Percentiles rank a stretch among this genome's conserved stretches.
Evolutionary conservation across 345 rosid genomes (phyloP).

Genomic region (Sisymbrium altissimum): DNA sequence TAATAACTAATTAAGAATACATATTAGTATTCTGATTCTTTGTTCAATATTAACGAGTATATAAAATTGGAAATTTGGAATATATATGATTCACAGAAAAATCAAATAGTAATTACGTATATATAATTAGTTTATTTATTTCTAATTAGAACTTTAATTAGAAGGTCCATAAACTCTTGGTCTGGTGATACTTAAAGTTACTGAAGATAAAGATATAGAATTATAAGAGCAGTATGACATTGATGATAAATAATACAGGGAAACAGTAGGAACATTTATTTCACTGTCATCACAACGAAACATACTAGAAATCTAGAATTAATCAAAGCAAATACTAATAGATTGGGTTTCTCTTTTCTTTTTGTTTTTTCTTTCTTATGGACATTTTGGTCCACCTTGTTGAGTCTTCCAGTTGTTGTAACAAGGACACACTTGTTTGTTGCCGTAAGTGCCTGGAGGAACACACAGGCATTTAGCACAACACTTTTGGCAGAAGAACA

Average conservation of each 20-base stretch:
- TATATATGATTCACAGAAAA: background rate
- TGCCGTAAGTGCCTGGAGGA: conserved; percentile 70
- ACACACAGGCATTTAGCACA: conserved; percentile 75
- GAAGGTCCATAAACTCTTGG: background rate
- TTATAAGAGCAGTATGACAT: background rate
- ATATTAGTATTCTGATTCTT: too few species aligned
- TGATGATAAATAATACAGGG: background rate
- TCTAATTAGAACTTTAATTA: background rate
- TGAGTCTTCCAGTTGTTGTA: conserved; percentile 73
- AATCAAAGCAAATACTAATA: background rate
- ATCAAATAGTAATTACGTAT: background rate
- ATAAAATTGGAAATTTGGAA: background rate
- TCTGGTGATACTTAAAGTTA: background rate
- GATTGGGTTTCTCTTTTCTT: background rate
- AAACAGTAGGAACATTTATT: background rate
- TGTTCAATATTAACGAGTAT: background rate
- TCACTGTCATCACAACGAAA: background rate
- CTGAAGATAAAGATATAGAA: background rate
- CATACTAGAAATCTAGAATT: background rate
- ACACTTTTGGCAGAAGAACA: conserved; percentile 75
- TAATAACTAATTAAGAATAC: too few species aligned
- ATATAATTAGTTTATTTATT: background rate
- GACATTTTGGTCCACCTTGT: conserved; percentile 76
- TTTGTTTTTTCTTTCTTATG: conserved; percentile 16
- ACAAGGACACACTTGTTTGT: conserved; percentile 68